Base-by-base conservation (phyloP, 176 grass and related monocot genomes). In the Triticum timopheevii region DNA sequence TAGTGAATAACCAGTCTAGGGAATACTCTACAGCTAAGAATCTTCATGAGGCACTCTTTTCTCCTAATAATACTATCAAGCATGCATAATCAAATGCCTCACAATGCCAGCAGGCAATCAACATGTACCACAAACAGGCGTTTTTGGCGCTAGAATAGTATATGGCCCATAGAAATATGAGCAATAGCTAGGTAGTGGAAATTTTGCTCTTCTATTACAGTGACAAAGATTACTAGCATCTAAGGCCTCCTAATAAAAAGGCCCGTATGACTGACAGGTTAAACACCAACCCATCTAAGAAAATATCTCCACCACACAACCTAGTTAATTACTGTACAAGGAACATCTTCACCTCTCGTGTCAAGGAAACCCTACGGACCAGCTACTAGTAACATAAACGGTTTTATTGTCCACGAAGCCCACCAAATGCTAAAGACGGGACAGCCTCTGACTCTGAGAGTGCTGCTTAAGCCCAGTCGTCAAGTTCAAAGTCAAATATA, bases 261-360 rank as follows among this genome's bases (percentile, higher is more conserved):
- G 49, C 81, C 40, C 40, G 52, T 31, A 61, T 19, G 19, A 38
- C 52, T 2, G 19, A 25, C 8, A 65, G 15, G 65, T 70, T 70
- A 54, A 88, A 81, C 81, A 84, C 24, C 40, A 8, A 65, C 20
- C 71, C 81, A 22, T 58, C 11, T 27, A 74, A 45, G 16, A 9
- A 50, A 19, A 28, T 81, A 85, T 76, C 23, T 77, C 59, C 78
- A 79, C 63, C 31, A 86, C 33, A 71, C 17, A 78, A 72, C 67
- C 64, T 22, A 54, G 6, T 59, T 88, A 85, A 16, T 59, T 76
- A 66, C 65, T 88, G 83, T 77, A 92, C 90, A 88, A 66, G 82
- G 42, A 85, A 56, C 78, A 78, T 59, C 56, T 59, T 45, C 44
- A 30, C 56, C 69, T 64, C 77, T 71, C 86, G 23, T 82, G 38